These are phyloP conservation scores for Eucalyptus urophylla DNA, from an alignment of 345 rosid species.

Conservation along the genomic window DNA sequence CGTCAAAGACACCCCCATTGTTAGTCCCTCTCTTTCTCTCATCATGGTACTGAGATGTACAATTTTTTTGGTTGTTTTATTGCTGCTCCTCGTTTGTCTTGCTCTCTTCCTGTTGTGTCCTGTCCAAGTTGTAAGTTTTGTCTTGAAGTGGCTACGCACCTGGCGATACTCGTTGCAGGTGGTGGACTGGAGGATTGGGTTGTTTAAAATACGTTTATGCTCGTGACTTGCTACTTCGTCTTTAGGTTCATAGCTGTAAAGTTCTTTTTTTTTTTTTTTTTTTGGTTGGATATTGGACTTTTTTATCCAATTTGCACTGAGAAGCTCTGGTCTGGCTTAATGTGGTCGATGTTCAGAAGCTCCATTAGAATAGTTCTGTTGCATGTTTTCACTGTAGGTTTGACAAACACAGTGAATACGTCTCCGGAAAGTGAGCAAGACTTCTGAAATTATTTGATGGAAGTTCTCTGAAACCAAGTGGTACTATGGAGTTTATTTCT, in stretches of 20 bases:
- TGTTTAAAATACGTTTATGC: not conserved
- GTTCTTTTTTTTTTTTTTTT: not conserved
- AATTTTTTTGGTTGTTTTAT: not conserved
- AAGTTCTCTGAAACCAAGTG: not conserved
- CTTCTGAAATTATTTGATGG: not conserved
- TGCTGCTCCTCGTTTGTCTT: not conserved
- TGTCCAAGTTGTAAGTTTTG: not conserved
- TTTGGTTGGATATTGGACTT: not conserved
- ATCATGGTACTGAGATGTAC: not conserved
- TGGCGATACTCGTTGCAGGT: not conserved
- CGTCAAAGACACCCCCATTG: constrained; percentile 26
- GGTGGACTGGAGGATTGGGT: not conserved
- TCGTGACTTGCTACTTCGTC: not conserved
- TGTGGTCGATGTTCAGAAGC: not conserved
- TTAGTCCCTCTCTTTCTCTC: not conserved
- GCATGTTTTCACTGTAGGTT: not conserved
- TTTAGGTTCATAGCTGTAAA: not conserved
- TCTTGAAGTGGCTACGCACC: not conserved
- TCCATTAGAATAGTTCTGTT: not conserved
- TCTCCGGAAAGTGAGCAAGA: not conserved
- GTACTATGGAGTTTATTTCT: not conserved
- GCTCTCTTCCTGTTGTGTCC: not conserved
- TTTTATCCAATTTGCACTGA: not conserved
- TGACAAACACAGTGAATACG: not conserved
- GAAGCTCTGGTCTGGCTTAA: not conserved